A percentile compares a stretch with the other conserved stretches of the same genome.
Evolutionary conservation across 2,329 filamentous ascomycete species (phyloP).

Genomic region (Hypoxylon sp.): DNA sequence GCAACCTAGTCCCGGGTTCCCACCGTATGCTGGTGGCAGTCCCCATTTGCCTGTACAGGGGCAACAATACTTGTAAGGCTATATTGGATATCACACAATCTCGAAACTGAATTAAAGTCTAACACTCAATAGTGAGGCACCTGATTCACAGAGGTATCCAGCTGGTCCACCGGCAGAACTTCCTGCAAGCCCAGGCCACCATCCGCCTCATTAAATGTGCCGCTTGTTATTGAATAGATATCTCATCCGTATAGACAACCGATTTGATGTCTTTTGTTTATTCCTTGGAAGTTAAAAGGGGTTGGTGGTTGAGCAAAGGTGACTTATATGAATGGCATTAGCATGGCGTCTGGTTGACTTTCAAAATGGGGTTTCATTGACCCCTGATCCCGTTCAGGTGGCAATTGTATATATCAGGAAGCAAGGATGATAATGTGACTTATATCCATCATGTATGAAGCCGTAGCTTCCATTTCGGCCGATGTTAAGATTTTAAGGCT

Average conservation of each 20-base stretch:
- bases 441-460: neutral
- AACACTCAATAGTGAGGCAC: slow-evolving; percentile 28
- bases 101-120: neutral
- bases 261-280: neutral
- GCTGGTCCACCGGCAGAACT: slow-evolving; percentile 16
- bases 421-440: neutral
- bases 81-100: neutral
- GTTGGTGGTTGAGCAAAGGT: neutral
- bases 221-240: neutral
- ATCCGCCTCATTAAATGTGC: neutral
- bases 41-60: slow-evolving; percentile 10
- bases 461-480: no score
- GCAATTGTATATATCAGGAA: neutral
- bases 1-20: slow-evolving; percentile 39
- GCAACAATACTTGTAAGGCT: slow-evolving; percentile 26
- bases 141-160: slow-evolving; percentile 12
- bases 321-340: neutral
- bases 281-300: neutral
- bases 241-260: neutral
- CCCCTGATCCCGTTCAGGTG: neutral
- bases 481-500: no score
- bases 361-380: neutral
- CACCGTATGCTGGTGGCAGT: slow-evolving; percentile 9
- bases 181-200: slow-evolving; percentile 2
- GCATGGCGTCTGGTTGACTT: slow-evolving; percentile 1